Evolutionary conservation across 2,329 filamentous ascomycete species (phyloP), one percentile per base, ranked within the genome.

Genomic region (Claviceps africana): DNA sequence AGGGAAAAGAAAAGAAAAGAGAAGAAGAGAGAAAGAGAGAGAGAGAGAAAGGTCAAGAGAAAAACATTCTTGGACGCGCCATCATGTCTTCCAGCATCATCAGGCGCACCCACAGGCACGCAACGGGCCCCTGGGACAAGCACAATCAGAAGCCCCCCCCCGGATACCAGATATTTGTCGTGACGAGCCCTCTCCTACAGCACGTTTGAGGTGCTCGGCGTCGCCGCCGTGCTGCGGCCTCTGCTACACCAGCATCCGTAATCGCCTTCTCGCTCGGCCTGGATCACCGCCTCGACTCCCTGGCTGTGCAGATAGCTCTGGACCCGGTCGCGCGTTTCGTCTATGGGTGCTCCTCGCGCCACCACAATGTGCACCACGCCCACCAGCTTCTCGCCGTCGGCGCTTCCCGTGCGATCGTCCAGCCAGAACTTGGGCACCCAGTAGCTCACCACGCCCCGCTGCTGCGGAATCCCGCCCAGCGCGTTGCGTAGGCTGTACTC

Each of bases 371-470:
- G 91, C 55, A 96, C 90, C 1, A 93, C 84, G 2, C 91, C 91
- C 13, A 90, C 70, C 2, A 96, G 75, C 56, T 73, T 79, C 53
- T 74, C 72, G 2, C 66, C 70, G 3, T 66, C 62, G 22, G 70
- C 69, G 9, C 63, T 68, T 3, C 68, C 67, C 19, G 66, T 68
- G 11, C 78, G 70, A 56, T 95, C 89, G 59, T 94, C 88, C 15
- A 93, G 72, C 93, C 93, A 98, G 63, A 97, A 96, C 60, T 89
- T 85, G 8, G 91, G 90, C 1, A 86, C 87, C 1, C 85, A 78
- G 62, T 96, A 97, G 50, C 85, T 83, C 0, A 85, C 83, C 0
- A 98, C 91, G 0, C 91, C 93, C 33, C 86, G 77, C 55, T 97
- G 73, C 48, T 85, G 84, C 47, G 83, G 82, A 9, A 98, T 82